These are phyloP conservation scores for Xerocomellus dryophilus DNA, from an alignment of 768 basidiomycete genomes.

Conservation along the genomic window DNA sequence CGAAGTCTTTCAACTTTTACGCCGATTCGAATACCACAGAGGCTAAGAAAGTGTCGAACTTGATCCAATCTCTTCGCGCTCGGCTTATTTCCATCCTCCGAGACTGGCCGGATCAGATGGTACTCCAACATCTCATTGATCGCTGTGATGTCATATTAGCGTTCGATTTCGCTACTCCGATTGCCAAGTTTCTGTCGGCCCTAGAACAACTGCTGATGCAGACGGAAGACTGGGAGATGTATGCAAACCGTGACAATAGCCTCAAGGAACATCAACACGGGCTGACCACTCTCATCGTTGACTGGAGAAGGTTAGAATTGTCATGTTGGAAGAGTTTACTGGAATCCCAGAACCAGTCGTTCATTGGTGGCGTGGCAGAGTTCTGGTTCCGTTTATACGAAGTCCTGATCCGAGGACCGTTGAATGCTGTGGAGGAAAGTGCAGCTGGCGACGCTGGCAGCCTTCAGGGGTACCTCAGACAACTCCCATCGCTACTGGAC, in stretches of 20 bases:
- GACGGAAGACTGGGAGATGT: slow-evolving; percentile 95
- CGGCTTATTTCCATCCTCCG: slow-evolving; percentile 57
- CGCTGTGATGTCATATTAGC: slow-evolving; percentile 66
- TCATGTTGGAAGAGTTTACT: slow-evolving; percentile 83
- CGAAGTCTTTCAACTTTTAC: slow-evolving; percentile 70
- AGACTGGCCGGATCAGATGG: slow-evolving; percentile 98
- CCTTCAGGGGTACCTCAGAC: slow-evolving; percentile 53
- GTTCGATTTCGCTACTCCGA: slow-evolving; percentile 61
- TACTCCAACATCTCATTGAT: slow-evolving; percentile 77
- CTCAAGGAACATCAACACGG: slow-evolving; percentile 64
- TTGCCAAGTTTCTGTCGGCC: slow-evolving; percentile 78
- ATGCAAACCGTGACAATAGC: slow-evolving; percentile 87
- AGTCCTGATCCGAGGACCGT: slow-evolving; percentile 59
- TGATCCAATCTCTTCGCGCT: slow-evolving; percentile 48
- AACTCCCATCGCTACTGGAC: slow-evolving; percentile 74
- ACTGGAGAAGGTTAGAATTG: slow-evolving; percentile 89
- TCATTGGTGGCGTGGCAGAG: slow-evolving; percentile 47
- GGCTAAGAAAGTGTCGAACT: slow-evolving; percentile 53
- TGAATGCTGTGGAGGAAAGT: slow-evolving; percentile 45
- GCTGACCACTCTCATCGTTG: slow-evolving; percentile 71
- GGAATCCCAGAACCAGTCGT: slow-evolving; percentile 57
- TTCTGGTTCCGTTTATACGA: slow-evolving; percentile 96
- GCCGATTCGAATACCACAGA: slow-evolving; percentile 71
- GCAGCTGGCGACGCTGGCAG: slow-evolving; percentile 29
- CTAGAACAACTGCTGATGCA: slow-evolving; percentile 84